These are phyloP conservation scores for Alternaria solani DNA, from an alignment of 2,329 filamentous ascomycete genomes.

Conservation along the genomic window DNA sequence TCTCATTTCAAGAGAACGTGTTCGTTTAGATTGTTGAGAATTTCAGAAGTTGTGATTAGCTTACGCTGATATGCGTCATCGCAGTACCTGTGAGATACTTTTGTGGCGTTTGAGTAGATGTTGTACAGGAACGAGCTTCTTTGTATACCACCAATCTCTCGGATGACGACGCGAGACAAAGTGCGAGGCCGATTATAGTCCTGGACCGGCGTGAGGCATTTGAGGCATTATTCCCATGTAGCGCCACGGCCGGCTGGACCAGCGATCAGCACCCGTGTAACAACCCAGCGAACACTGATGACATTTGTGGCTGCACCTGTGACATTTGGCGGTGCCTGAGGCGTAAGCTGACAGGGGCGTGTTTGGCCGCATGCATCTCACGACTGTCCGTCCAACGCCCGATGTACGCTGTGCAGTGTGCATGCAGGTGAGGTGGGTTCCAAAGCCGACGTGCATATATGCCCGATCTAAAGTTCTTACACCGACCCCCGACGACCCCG, in stretches of 20 bases:
- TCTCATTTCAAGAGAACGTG: too few relatives aligned
- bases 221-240: conserved; percentile 1
- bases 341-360: conserved; percentile 16
- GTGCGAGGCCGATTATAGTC: background rate
- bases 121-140: too few relatives aligned
- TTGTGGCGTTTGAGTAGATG: too few relatives aligned
- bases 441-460: conserved; percentile 6
- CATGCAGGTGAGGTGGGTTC: background rate
- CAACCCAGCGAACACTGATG: background rate
- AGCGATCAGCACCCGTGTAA: background rate
- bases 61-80: too few relatives aligned
- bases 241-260: background rate
- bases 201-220: background rate
- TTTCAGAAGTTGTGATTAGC: too few relatives aligned
- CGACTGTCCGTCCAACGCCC: background rate
- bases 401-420: background rate
- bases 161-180: background rate
- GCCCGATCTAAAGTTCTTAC: conserved; percentile 1
- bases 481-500: background rate
- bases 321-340: conserved; percentile 7
- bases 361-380: background rate
- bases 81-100: too few relatives aligned
- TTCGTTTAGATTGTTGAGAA: too few relatives aligned
- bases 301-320: conserved; percentile 5
- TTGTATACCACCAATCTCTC: too few relatives aligned